Percentiles rank a stretch among this genome's conserved stretches.
Evolutionary conservation across 495 filamentous ascomycete species (phyloP).

Genomic region (Penicillium alfredii): DNA sequence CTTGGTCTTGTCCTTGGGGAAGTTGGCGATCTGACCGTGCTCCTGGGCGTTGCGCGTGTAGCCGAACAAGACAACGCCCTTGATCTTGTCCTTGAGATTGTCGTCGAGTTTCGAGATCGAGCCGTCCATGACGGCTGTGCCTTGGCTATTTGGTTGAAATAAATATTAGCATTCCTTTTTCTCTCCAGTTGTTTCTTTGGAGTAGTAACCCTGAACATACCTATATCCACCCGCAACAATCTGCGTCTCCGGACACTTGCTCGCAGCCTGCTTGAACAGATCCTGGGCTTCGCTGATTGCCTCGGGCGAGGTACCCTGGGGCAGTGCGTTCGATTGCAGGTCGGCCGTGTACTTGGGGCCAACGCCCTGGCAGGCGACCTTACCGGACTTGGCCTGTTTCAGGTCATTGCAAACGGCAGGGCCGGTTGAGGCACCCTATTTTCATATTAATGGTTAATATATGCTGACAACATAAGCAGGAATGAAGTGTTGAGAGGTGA

Average conservation of each 20-base stretch:
- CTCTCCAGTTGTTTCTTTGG: too few species aligned
- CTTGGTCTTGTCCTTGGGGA: constrained; percentile 36
- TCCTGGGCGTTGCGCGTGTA: constrained; percentile 53
- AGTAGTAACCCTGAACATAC: too few species aligned
- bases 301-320: constrained; percentile 24
- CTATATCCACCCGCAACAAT: constrained; percentile 50
- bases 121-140: constrained; percentile 48
- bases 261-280: constrained; percentile 33
- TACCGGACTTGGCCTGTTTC: constrained; percentile 17
- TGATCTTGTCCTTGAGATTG: constrained; percentile 41
- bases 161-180: too few species aligned
- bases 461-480: too few species aligned
- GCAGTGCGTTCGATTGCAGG: constrained; percentile 21
- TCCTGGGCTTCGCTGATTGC: constrained; percentile 39
- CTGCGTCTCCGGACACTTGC: constrained; percentile 48
- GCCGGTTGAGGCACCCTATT: constrained; percentile 35
- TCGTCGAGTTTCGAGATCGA: constrained; percentile 38
- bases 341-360: constrained; percentile 30
- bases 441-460: too few species aligned
- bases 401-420: constrained; percentile 36
- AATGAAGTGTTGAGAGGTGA: not conserved
- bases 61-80: constrained; percentile 50
- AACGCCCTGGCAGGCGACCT: constrained; percentile 34
- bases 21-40: constrained; percentile 39
- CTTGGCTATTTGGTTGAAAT: constrained; percentile 46